Base-by-base conservation (phyloP, 2,329 filamentous ascomycete genomes). In the Exophiala calicioides region DNA sequence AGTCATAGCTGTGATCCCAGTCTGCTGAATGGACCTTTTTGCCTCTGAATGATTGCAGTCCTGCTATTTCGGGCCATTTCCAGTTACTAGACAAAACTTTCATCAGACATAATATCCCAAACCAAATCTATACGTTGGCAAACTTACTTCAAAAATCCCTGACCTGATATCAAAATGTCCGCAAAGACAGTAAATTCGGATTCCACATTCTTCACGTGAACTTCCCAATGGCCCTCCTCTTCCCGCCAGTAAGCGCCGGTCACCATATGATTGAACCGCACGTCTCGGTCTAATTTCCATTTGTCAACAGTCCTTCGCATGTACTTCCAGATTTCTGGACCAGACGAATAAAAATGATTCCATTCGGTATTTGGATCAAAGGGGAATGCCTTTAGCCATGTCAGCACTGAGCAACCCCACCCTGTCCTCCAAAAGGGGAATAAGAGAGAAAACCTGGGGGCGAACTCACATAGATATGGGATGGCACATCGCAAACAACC, bases 401-500 rank as follows among this genome's bases (percentile, higher is more conserved):
- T 62, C 31, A 2, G 23, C 12, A 23, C 10, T 12, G 8, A 78
- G 80, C 5, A 77, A 77, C n/a, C n/a, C n/a, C n/a, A n/a, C n/a
- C n/a, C n/a, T n/a, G n/a, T n/a, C n/a, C n/a, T n/a, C n/a, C n/a
- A n/a, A n/a, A n/a, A n/a, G n/a, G n/a, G n/a, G n/a, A n/a, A n/a
- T n/a, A n/a, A n/a, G n/a, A n/a, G n/a, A n/a, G n/a, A n/a, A n/a
- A n/a, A n/a, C n/a, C n/a, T n/a, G n/a, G n/a, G 59, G 86, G 8
- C 6, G n/a, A 8, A 21, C 47, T 38, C 30, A 54, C 84, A 57
- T 88, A 88, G 15, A 84, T 81, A 61, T 86, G 81, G 0, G 82
- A 78, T 0, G 84, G 82, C 10, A 88, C 79, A 61, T 87, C 83
- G 56, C 84, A 88, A 30, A 44, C 39, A 7, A 55, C 68, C 3